Percentiles rank a stretch among this genome's conserved stretches.
Evolutionary conservation across 2,329 filamentous ascomycete genomes (phyloP).

Genomic region (Lecanicillium sp.): DNA sequence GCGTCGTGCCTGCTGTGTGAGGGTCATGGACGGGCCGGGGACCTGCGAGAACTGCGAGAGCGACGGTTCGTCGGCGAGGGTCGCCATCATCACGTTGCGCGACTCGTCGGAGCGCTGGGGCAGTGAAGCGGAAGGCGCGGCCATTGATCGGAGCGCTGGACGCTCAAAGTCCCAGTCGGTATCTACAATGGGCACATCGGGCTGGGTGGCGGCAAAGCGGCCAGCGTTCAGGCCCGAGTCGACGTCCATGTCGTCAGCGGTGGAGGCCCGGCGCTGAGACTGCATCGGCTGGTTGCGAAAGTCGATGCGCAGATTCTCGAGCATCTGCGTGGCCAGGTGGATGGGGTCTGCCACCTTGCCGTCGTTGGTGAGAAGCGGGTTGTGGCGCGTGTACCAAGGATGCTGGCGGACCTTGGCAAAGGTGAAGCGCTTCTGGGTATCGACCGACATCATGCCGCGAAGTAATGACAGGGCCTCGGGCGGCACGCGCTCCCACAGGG

Average conservation of each 20-base stretch:
- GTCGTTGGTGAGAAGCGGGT: slow-evolving; percentile 65
- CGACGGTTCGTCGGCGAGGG: slow-evolving; percentile 77
- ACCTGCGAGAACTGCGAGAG: slow-evolving; percentile 77
- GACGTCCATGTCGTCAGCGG: slow-evolving; percentile 59
- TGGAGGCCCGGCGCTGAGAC: slow-evolving; percentile 26
- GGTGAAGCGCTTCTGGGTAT: slow-evolving; percentile 68
- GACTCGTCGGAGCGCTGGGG: slow-evolving; percentile 23
- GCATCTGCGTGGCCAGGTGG: slow-evolving; percentile 86
- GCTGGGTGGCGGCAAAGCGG: slow-evolving; percentile 73
- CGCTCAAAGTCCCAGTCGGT: slow-evolving; percentile 83
- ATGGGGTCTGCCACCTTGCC: slow-evolving; percentile 74
- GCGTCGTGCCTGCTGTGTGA: slow-evolving; percentile 80
- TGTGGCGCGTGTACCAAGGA: slow-evolving; percentile 86
- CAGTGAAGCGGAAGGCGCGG: slow-evolving; percentile 28
- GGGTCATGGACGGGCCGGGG: slow-evolving; percentile 69
- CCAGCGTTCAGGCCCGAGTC: slow-evolving; percentile 42
- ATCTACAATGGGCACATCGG: slow-evolving; percentile 68
- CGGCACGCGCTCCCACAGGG: slow-evolving; percentile 77
- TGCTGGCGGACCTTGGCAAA: slow-evolving; percentile 82
- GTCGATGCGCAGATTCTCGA: slow-evolving; percentile 84
- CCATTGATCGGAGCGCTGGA: slow-evolving; percentile 50
- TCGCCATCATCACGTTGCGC: slow-evolving; percentile 43
- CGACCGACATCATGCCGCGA: slow-evolving; percentile 85
- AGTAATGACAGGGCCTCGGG: slow-evolving; percentile 69
- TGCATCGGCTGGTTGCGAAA: slow-evolving; percentile 62